Conservation (phyloP, 208 protist species). For the Naegleria gruberi region DNA sequence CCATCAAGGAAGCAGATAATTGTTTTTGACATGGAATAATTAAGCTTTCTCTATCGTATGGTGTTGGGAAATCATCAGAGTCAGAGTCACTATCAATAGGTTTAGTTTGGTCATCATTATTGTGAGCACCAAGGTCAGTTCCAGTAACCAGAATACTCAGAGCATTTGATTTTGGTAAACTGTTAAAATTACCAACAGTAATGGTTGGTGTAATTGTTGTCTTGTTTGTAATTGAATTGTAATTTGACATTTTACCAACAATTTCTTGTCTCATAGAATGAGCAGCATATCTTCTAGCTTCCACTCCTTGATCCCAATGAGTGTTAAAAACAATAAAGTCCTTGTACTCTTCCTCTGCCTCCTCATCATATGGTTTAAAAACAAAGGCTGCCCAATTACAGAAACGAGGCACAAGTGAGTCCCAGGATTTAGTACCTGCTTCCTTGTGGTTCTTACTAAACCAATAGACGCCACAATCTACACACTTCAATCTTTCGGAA, state of each 20-base stretch:
- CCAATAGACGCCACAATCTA: background rate
- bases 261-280: background rate
- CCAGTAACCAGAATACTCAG: background rate
- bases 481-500: background rate
- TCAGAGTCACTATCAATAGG: background rate
- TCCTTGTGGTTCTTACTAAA: background rate
- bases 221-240: too few relatives aligned
- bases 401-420: background rate
- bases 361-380: background rate
- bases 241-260: too few relatives aligned
- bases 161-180: background rate
- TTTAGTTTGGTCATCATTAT: background rate
- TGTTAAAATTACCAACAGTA: background rate
- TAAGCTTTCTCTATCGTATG: background rate
- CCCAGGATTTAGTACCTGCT: background rate
- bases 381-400: background rate
- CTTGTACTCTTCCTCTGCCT: background rate
- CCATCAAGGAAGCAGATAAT: background rate
- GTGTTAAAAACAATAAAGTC: conserved; percentile 7
- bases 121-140: background rate
- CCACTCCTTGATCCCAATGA: conserved; percentile 9
- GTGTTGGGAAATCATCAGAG: background rate
- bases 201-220: background rate
- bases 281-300: background rate
- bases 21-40: background rate